Base-by-base conservation (phyloP, 495 filamentous ascomycete genomes). In the Daldinia decipiens region DNA sequence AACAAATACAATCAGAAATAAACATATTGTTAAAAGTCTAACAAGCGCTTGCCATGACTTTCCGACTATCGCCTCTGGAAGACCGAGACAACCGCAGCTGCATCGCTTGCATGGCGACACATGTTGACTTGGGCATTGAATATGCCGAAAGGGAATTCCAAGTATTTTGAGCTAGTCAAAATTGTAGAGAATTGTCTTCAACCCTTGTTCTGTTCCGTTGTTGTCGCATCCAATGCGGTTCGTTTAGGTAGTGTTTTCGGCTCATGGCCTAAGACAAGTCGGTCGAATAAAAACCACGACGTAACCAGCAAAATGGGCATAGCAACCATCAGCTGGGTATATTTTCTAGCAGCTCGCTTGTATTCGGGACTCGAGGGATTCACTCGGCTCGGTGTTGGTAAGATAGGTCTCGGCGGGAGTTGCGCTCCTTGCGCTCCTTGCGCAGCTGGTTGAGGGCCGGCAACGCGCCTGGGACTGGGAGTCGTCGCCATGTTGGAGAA, bases 231-330 rank as follows among this genome's bases (percentile, higher is more conserved):
- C n/a, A 13, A 21, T 6, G 2, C 24, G 32, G 15, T 38, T 0
- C 7, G 15, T 36, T 12, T 34, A 34, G 59, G 62, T 7, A 66
- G 36, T 13, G 6, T 32, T 34, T 66, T 68, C 0, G 34, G 24
- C 39, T 68, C 32, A 26, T 55, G 24, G 6, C 75, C 73, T 17
- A 67, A 40, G 13, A 29, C 63, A 74, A 82, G 75, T 58, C 82
- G 70, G 19, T 83, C 73, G 62, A 76, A 85, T 9, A 85, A 65
- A 40, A 67, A 78, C 61, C 79, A 84, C 2, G 82, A 82, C 17
- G 82, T 83, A 9, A 85, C 82, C 3, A 83, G 52, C 0, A 84
- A 60, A 34, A 85, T 78, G 0, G 83, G 83, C 69, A 84, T 62
- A 15, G 79, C 80, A 32, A 85, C 77, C 59, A 85, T 82, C 29